A percentile compares a stretch with the other conserved stretches of the same genome.
phyloP scores from a whole-genome alignment of 1,284 basidiomycete genomes.

The Crepidotus sp. region DNA sequence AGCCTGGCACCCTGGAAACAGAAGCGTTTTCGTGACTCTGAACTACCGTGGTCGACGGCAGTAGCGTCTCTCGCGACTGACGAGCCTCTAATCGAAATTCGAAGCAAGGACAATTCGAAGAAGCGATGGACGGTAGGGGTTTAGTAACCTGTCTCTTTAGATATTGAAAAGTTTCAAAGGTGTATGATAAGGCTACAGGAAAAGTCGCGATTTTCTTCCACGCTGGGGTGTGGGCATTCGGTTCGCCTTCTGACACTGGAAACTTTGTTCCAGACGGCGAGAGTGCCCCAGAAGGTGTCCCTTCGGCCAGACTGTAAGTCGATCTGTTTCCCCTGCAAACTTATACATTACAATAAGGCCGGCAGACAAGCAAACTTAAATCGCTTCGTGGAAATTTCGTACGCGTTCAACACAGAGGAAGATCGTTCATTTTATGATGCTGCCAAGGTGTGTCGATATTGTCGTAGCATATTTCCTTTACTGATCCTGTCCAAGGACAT shows the following conservation, averaged over 20 bases:
- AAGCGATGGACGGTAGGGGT: neutral
- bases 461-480: neutral
- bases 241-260: neutral
- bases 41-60: neutral
- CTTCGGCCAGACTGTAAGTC: neutral
- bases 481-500: neutral
- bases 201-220: neutral
- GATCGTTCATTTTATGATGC: neutral
- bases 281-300: neutral
- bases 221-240: neutral
- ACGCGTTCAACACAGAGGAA: neutral
- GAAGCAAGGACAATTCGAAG: neutral
- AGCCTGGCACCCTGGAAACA: neutral
- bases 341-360: too few relatives aligned
- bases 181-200: neutral
- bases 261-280: constrained; percentile 1
- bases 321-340: too few relatives aligned
- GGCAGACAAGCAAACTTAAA: too few relatives aligned
- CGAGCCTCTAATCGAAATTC: neutral
- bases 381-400: neutral
- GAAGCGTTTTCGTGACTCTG: neutral
- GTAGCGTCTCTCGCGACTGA: neutral
- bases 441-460: neutral
- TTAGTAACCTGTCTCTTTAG: too few relatives aligned
- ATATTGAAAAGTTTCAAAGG: too few relatives aligned